A percentile compares a stretch with the other conserved stretches of the same genome.
These are phyloP conservation scores for Lipomyces mesembrius DNA, from an alignment of 805 yeast species.

Conservation along the genomic window DNA sequence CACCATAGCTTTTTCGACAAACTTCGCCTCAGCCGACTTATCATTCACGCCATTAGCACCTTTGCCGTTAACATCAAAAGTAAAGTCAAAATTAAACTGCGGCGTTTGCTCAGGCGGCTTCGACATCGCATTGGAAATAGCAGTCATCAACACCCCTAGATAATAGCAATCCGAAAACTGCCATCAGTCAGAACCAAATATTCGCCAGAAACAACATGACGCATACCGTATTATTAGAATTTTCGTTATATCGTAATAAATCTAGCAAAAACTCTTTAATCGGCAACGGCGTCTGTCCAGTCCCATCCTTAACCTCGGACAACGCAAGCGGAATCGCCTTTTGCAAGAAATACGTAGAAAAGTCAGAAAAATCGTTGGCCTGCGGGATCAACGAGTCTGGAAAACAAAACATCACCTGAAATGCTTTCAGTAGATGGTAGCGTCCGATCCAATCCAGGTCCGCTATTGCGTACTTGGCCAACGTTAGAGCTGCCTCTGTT, in stretches of 20 bases:
- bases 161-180: slow-evolving; percentile 71
- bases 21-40: slow-evolving; percentile 39
- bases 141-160: slow-evolving; percentile 51
- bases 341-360: slow-evolving; percentile 69
- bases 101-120: slow-evolving; percentile 10
- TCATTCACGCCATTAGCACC: slow-evolving; percentile 1
- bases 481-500: slow-evolving; percentile 79
- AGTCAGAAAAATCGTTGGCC: slow-evolving; percentile 79
- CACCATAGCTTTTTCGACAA: slow-evolving; percentile 55
- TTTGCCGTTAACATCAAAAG: slow-evolving; percentile 26
- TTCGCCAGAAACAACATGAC: slow-evolving; percentile 57
- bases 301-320: slow-evolving; percentile 60
- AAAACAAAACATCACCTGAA: slow-evolving; percentile 73
- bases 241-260: slow-evolving; percentile 81
- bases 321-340: slow-evolving; percentile 69
- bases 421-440: slow-evolving; percentile 70
- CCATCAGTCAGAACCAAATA: background rate
- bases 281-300: slow-evolving; percentile 62
- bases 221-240: slow-evolving; percentile 78
- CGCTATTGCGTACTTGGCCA: slow-evolving; percentile 68
- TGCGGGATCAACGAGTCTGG: slow-evolving; percentile 67
- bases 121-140: slow-evolving; percentile 53
- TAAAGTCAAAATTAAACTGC: slow-evolving; percentile 26
- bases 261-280: slow-evolving; percentile 69
- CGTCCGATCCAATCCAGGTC: slow-evolving; percentile 72